These are phyloP conservation scores for Thelonectria olida DNA, from an alignment of 2,329 filamentous ascomycete species.

Conservation along the genomic window DNA sequence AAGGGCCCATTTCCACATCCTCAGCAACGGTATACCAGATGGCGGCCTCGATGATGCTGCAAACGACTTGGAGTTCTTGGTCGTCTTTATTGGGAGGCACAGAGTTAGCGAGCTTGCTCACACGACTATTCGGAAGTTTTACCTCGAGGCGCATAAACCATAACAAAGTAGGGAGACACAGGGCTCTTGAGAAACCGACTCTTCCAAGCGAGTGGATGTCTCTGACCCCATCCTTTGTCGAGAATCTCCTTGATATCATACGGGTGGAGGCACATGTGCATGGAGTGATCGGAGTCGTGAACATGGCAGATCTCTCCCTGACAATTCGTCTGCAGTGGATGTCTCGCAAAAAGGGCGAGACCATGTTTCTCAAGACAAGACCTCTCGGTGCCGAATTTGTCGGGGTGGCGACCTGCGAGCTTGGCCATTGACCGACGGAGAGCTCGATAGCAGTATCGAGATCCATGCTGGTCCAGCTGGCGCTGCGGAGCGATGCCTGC, in stretches of 20 bases:
- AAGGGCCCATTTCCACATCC: slow-evolving; percentile 48
- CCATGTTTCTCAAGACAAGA: slow-evolving; percentile 87
- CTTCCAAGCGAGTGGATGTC: slow-evolving; percentile 72
- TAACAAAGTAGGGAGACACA: slow-evolving; percentile 78
- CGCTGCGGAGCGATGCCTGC: slow-evolving; percentile 84
- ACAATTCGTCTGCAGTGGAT: slow-evolving; percentile 74
- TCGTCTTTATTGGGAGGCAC: slow-evolving; percentile 54
- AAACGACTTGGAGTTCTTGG: slow-evolving; percentile 73
- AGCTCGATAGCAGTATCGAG: slow-evolving; percentile 60
- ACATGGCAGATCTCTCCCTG: slow-evolving; percentile 86
- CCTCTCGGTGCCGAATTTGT: slow-evolving; percentile 66
- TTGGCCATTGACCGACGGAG: slow-evolving; percentile 63
- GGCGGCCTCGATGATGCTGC: slow-evolving; percentile 76
- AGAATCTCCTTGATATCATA: slow-evolving; percentile 78
- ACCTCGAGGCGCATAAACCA: slow-evolving; percentile 82
- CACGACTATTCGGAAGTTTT: slow-evolving; percentile 30
- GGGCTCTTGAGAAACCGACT: slow-evolving; percentile 70
- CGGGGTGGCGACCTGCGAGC: slow-evolving; percentile 57
- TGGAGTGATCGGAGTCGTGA: slow-evolving; percentile 77
- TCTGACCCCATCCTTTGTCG: slow-evolving; percentile 81
- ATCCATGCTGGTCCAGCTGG: slow-evolving; percentile 75
- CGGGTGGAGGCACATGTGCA: slow-evolving; percentile 85
- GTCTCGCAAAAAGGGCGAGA: slow-evolving; percentile 75
- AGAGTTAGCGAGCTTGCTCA: slow-evolving; percentile 2
- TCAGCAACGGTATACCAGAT: slow-evolving; percentile 71